Conservation (phyloP, 768 basidiomycete species). For the Cystobasidium ongulense region DNA sequence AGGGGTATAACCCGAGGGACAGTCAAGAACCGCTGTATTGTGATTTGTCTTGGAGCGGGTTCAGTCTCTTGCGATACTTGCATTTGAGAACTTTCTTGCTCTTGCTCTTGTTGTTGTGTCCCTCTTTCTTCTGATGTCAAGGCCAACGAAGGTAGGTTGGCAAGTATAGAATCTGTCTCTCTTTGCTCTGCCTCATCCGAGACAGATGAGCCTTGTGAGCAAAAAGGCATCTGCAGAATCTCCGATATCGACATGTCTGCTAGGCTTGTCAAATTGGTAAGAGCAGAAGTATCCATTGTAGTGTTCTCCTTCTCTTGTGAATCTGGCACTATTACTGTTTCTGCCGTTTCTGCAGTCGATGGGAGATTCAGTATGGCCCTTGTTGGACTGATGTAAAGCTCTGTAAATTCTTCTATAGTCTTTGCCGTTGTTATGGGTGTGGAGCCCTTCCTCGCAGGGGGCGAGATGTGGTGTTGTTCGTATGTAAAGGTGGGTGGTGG, state of each 20-base stretch:
- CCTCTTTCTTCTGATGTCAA: neutral
- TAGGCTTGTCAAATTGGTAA: neutral
- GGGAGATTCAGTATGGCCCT: neutral
- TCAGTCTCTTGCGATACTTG: neutral
- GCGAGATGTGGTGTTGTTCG: neutral
- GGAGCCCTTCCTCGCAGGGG: neutral
- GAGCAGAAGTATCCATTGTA: neutral
- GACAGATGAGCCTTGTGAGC: neutral
- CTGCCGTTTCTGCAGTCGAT: neutral
- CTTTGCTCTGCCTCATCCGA: neutral
- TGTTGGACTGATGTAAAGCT: neutral
- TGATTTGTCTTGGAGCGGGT: neutral
- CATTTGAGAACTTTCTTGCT: neutral
- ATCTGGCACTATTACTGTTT: neutral
- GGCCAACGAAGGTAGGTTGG: neutral
- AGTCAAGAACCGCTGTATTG: conserved; percentile 4
- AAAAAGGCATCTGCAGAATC: neutral
- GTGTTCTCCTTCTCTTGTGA: neutral
- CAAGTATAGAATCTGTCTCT: neutral
- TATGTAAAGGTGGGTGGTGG: neutral
- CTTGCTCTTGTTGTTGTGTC: neutral
- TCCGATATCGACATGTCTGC: neutral
- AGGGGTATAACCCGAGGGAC: conserved; percentile 78
- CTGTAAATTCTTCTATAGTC: neutral
- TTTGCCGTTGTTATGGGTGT: neutral